These are phyloP conservation scores for Phytopythium kandeliae DNA, from an alignment of 352 stramenopile genomes.

Conservation along the genomic window DNA sequence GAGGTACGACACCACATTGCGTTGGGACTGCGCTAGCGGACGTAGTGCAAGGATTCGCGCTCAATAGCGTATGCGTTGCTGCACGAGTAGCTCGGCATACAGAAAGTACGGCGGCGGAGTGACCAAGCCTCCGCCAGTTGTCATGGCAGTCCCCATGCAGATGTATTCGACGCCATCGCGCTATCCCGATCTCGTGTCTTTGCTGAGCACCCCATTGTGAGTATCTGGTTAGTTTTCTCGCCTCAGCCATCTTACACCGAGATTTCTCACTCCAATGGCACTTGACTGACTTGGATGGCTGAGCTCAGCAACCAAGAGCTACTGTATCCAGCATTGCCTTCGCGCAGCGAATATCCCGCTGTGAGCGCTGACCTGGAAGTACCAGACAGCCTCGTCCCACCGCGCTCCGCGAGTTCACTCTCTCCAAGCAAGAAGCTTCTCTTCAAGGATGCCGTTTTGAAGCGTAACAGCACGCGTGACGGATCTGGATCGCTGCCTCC, in stretches of 20 bases:
- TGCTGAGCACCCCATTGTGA: not conserved
- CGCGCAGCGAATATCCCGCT: not conserved
- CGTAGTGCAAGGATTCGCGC: too few species aligned
- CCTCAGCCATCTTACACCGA: not conserved
- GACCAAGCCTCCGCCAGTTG: not conserved
- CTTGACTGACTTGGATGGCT: not conserved
- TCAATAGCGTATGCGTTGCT: not conserved
- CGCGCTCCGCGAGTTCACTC: slow-evolving; percentile 6
- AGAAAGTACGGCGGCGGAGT: not conserved
- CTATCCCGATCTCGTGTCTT: not conserved
- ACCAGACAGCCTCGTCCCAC: not conserved
- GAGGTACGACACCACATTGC: not conserved
- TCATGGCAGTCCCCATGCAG: not conserved
- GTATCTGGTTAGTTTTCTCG: too few species aligned
- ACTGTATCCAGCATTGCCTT: not conserved
- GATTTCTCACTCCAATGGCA: not conserved
- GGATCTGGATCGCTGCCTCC: not conserved
- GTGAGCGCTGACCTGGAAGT: not conserved
- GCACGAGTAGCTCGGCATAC: not conserved
- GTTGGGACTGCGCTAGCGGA: too few species aligned
- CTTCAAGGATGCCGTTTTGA: slow-evolving; percentile 54
- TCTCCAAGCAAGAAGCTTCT: slow-evolving; percentile 23
- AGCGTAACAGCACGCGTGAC: slow-evolving; percentile 16
- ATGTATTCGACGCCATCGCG: not conserved
- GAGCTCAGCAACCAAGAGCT: not conserved